Base-by-base conservation (phyloP, 2,329 filamentous ascomycete genomes). In the Diatrype stigma region DNA sequence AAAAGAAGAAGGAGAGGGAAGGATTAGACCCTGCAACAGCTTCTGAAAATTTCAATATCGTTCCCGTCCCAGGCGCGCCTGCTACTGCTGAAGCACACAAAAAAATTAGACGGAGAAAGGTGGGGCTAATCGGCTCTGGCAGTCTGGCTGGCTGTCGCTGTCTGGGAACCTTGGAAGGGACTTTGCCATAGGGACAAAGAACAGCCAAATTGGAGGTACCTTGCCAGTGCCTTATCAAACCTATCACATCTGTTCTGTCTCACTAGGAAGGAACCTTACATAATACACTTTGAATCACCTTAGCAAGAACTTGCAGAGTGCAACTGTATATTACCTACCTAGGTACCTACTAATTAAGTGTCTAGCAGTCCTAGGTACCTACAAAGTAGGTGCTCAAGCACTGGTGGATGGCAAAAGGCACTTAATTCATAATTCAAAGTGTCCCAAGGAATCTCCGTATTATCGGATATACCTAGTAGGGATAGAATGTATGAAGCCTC, bases 1-100 rank as follows among this genome's bases (percentile, higher is more conserved):
- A 60, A 62, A 60, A 71, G 65, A 62, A 64, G 62, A 61, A 59
- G 64, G 65, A 66, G 67, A 65, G 61, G 67, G 65, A 65, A 69
- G 40, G 40, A 37, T 37, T 14, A 21, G 14, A 28, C 14, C 40
- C 22, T 44, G 40, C 22, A n/a, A 56, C 58, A 56, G 48, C 48
- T 49, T 58, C 50, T 52, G 50, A 58, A 54, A 53, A 51, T 53
- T 51, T 44, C 40, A 44, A n/a, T 28, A 21, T 7, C 11, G 22
- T 28, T 44, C 26, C 38, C n/a, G n/a, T 44, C n/a, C 35, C 37
- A 40, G 32, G 14, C 22, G 28, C 46, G 14, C 17, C 16, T 26
- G 16, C 32, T 46, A 42, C 50, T 21, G 6, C 6, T 6, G 14
- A 30, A 47, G 42, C 50, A 45, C 37, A 26, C 45, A 51, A 50